A percentile compares a stretch with the other conserved stretches of the same genome.
Conservation (phyloP, 352 stramenopile genomes). For the Blastocystis sp. region DNA sequence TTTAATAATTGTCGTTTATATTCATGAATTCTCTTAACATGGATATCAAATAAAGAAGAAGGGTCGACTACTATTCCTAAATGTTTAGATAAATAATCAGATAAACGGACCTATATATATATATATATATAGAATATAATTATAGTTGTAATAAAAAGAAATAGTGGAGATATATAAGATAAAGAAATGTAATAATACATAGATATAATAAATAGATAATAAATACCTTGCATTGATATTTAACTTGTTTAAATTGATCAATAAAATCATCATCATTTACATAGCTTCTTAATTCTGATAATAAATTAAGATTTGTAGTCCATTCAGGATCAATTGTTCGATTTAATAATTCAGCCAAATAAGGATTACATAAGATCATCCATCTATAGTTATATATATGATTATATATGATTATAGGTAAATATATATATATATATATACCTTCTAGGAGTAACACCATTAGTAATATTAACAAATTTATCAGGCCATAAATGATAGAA, state of each 20-base stretch:
- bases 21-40: conserved; percentile 44
- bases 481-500: conserved; percentile 42
- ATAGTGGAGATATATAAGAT: no score
- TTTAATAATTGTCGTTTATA: conserved; percentile 45
- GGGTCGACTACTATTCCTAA: conserved; percentile 16
- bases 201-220: no score
- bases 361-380: conserved; percentile 40
- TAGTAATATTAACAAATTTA: conserved; percentile 45
- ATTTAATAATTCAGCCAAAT: conserved; percentile 30
- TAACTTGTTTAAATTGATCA: conserved; percentile 38
- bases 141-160: no score
- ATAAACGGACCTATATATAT: no score
- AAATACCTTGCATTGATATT: conserved; percentile 37
- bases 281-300: conserved; percentile 26
- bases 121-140: no score
- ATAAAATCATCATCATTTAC: conserved; percentile 36
- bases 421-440: background rate
- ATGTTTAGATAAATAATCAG: conserved; percentile 13
- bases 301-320: conserved; percentile 31
- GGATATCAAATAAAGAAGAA: conserved; percentile 37
- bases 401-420: no score
- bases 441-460: conserved; percentile 41
- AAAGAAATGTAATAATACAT: no score
- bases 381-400: conserved; percentile 28
- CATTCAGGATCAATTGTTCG: conserved; percentile 34